Base-by-base conservation (phyloP, 2,329 filamentous ascomycete genomes). In the Microcera coccophila region DNA sequence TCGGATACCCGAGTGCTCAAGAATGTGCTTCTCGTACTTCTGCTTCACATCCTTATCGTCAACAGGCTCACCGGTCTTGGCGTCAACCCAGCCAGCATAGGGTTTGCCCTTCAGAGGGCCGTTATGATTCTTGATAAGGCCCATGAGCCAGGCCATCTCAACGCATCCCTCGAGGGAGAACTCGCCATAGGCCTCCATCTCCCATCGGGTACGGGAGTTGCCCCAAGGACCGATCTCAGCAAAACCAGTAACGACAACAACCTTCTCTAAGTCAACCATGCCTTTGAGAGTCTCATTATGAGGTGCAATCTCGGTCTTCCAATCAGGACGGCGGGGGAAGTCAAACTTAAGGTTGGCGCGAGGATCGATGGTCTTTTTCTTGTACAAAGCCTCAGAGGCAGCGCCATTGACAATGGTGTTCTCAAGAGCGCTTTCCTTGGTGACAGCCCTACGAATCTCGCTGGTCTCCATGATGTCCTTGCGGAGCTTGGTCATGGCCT, bases 81-180 rank as follows among this genome's bases (percentile, higher is more conserved):
- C 78, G 62, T 98, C 93, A 45, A 98, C 88, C 90, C 88, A 98
- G 57, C 93, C 93, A 54, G 91, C 89, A 72, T 98, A 97, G 52
- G 86, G 86, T 73, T 95, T 86, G 65, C 93, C 93, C 75, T 98
- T 98, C 65, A 98, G 81, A 22, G 85, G 84, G 15, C 93, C 93
- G 58, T 97, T 97, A 75, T 95, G 88, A 68, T 98, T 95, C 78
- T 91, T 96, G 74, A 98, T 97, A 47, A 97, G 82, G 62, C 93
- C 93, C 91, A 97, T 98, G 68, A 98, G 89, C 93, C 93, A 98
- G 22, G 93, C 90, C 93, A 98, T 98, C 70, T 98, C 93, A 47
- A 98, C 85, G 61, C 93, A 97, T 21, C 93, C 93, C 68, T 98
- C 94, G 12, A 98, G 81, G 8, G 93, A 97, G 73, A 98, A 98